phyloP scores from a whole-genome alignment of 768 basidiomycete genomes.

The Calocera viscosa region DNA sequence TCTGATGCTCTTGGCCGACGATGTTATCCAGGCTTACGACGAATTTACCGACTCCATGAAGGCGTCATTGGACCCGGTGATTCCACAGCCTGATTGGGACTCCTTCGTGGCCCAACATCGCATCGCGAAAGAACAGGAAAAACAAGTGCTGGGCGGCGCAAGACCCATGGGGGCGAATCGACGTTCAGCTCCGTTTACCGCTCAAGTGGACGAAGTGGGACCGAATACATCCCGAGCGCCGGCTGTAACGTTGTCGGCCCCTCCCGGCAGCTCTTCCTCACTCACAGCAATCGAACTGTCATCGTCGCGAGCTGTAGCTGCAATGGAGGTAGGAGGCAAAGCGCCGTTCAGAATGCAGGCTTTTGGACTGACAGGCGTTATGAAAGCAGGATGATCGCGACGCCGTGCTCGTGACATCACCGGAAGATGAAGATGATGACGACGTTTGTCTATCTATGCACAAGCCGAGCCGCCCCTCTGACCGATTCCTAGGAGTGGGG shows the following conservation, averaged over 20 bases:
- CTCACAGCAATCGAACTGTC: neutral
- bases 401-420: neutral
- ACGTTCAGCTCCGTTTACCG: neutral
- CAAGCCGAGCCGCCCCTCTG: neutral
- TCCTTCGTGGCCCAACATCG: conserved; percentile 46
- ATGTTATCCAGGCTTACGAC: conserved; percentile 78
- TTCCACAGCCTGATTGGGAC: conserved; percentile 75
- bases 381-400: neutral
- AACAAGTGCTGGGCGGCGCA: neutral
- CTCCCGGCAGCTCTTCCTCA: neutral
- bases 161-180: neutral
- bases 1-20: conserved; percentile 86
- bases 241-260: neutral
- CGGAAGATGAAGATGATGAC: conserved; percentile 1
- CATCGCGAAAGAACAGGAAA: neutral
- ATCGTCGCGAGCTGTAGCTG: neutral
- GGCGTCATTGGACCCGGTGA: conserved; percentile 47
- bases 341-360: no score
- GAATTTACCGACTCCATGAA: conserved; percentile 74
- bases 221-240: neutral
- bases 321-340: neutral
- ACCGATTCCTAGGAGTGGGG: neutral
- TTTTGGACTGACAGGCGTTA: neutral
- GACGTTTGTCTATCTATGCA: neutral
- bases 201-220: neutral